Evolutionary conservation across 257 asterid genomes (phyloP), one percentile per base, ranked within the genome.

Genomic region (Jacaranda mimosifolia): DNA sequence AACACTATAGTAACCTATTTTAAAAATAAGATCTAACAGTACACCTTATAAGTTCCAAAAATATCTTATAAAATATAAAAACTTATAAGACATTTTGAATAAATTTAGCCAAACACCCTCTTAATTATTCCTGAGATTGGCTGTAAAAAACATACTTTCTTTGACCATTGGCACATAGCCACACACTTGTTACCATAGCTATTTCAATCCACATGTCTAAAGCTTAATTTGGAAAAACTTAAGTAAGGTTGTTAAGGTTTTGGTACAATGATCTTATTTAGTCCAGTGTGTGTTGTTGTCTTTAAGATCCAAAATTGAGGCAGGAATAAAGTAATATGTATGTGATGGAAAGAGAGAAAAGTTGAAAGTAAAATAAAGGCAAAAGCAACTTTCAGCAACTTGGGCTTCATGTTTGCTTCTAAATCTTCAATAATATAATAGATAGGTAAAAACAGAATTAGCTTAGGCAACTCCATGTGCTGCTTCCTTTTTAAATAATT

Each of bases 351-450:
- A 46, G 46, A 76, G 63, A 76, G 48, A 48, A 62, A 53, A 70
- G 52, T 57, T 59, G 79, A 70, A 85, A 65, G 59, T 58, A 48
- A 70, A 78, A 84, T 73, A 79, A 84, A 64, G 76, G 75, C 21
- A 77, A 85, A 88, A 86, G 77, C 77, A 77, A 80, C 86, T 87
- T 81, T 87, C 46, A 51, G 19, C 87, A 84, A 84, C 89, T 83
- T 88, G 88, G 89, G 70, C 43, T 42, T 88, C 85, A 70, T 87
- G 87, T 32, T 9, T 2, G 67, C 19, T 42, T 32, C 19, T 74
- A 19, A 86, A 72, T 66, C 11, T 35, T 57, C 46, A 39, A 59
- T 74, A 45, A 49, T 72, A 53, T 53, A 58, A 3, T 51, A 51
- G 21, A 32, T 21, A 63, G 62, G 17, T 59, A 74, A 65, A 63